Conservation (phyloP, 148 eudicot genomes). For the Cornus florida region DNA sequence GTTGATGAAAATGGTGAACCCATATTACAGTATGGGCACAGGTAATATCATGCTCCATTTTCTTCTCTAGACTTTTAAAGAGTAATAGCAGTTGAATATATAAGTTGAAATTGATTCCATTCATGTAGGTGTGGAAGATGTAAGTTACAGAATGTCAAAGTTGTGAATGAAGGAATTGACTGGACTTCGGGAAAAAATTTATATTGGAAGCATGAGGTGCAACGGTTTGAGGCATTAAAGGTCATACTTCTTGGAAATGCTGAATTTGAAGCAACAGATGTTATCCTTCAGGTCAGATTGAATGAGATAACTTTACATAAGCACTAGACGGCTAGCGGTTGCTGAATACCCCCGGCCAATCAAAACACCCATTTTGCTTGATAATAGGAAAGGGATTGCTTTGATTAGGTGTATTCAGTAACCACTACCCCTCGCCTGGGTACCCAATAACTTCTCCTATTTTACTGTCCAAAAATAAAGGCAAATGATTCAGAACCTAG, state of each 20-base stretch:
- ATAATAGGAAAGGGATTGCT: too few species aligned
- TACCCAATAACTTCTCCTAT: too few species aligned
- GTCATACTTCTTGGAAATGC: slow-evolving; percentile 92
- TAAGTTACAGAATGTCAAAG: slow-evolving; percentile 79
- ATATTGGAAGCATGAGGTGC: slow-evolving; percentile 92
- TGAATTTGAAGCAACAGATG: slow-evolving; percentile 96
- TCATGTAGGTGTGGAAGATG: slow-evolving; percentile 84
- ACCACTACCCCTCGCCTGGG: too few species aligned
- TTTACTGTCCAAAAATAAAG: not conserved
- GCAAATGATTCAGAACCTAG: not conserved
- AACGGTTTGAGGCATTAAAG: slow-evolving; percentile 61
- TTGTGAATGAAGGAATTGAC: slow-evolving; percentile 81
- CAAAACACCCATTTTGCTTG: too few species aligned
- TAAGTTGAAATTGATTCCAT: slow-evolving; percentile 15
- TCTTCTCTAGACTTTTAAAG: not conserved
- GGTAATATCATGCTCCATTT: slow-evolving; percentile 36
- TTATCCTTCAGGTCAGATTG: slow-evolving; percentile 66
- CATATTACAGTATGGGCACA: slow-evolving; percentile 75
- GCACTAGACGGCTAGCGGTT: not conserved
- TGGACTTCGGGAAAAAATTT: slow-evolving; percentile 64
- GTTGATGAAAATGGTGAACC: slow-evolving; percentile 50
- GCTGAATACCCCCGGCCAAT: too few species aligned
- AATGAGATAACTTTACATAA: not conserved
- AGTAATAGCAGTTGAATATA: not conserved
- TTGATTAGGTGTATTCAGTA: too few species aligned